Conservation (phyloP, 2,329 filamentous ascomycete genomes). For the Didymellaceae sp. region DNA sequence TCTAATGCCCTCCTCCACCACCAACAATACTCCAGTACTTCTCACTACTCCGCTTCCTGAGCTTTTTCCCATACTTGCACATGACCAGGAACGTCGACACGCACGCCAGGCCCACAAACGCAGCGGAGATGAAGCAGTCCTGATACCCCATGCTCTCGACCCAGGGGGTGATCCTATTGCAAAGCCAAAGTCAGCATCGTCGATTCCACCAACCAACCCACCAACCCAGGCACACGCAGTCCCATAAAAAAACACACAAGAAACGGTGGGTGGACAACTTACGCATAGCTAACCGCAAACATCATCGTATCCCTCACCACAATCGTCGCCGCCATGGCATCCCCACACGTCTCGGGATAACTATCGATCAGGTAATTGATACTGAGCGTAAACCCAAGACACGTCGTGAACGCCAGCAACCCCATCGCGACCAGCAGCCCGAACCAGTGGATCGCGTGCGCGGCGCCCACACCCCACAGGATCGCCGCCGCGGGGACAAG, state of each 20-base stretch:
- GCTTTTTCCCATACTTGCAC: slow-evolving; percentile 57
- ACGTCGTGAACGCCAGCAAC: slow-evolving; percentile 29
- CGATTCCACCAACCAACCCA: no score
- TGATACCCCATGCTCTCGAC: slow-evolving; percentile 51
- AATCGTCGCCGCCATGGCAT: slow-evolving; percentile 60
- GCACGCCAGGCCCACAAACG: slow-evolving; percentile 52
- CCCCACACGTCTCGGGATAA: slow-evolving; percentile 57
- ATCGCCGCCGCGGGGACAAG: slow-evolving; percentile 55
- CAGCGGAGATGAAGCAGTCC: slow-evolving; percentile 54
- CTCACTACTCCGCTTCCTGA: slow-evolving; percentile 37
- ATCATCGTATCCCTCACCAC: slow-evolving; percentile 58
- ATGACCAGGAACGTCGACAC: slow-evolving; percentile 51
- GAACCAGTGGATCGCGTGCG: slow-evolving; percentile 57
- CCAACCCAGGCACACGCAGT: no score
- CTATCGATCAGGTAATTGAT: slow-evolving; percentile 58
- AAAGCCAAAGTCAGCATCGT: no score
- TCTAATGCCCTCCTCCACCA: slow-evolving; percentile 6
- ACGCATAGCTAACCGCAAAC: slow-evolving; percentile 59
- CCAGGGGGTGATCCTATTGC: slow-evolving; percentile 54
- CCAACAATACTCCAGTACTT: slow-evolving; percentile 44
- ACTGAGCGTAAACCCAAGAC: slow-evolving; percentile 52
- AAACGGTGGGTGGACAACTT: no score
- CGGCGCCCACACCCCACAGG: slow-evolving; percentile 60
- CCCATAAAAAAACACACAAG: no score
- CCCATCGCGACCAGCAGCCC: slow-evolving; percentile 59